A percentile compares a stretch with the other conserved stretches of the same genome.
Conservation (phyloP, 495 filamentous ascomycete genomes). For the Penicillium taxi region DNA sequence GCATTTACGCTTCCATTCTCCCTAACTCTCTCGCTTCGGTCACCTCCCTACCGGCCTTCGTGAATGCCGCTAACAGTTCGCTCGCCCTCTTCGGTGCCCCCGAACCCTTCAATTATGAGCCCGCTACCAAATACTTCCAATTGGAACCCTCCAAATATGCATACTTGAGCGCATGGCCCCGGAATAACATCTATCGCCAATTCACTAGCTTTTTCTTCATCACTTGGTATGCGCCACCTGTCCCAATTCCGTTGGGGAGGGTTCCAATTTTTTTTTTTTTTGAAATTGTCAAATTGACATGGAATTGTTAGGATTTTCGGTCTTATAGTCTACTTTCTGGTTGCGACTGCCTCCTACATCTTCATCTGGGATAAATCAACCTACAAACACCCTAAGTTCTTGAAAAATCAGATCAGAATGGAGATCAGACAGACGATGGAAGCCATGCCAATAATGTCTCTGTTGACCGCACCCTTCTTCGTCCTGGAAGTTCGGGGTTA, state of each 20-base stretch:
- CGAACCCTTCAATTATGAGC: slow-evolving; percentile 54
- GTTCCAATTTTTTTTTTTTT: slow-evolving; percentile 4
- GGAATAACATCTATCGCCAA: slow-evolving; percentile 79
- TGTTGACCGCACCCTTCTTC: slow-evolving; percentile 78
- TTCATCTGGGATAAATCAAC: slow-evolving; percentile 93
- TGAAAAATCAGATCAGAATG: slow-evolving; percentile 83
- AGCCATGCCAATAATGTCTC: slow-evolving; percentile 74
- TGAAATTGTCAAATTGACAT: slow-evolving; percentile 10
- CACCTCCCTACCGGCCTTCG: slow-evolving; percentile 34
- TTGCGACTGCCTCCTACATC: slow-evolving; percentile 73
- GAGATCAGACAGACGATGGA: slow-evolving; percentile 74
- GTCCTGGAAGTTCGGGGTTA: slow-evolving; percentile 76
- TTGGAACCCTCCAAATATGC: slow-evolving; percentile 69
- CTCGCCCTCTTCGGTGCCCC: slow-evolving; percentile 36
- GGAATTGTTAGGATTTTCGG: slow-evolving; percentile 63
- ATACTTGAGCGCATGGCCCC: slow-evolving; percentile 69
- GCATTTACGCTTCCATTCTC: slow-evolving; percentile 62
- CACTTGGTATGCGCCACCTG: slow-evolving; percentile 59
- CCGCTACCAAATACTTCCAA: slow-evolving; percentile 63
- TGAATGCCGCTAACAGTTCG: slow-evolving; percentile 33
- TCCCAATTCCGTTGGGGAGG: not conserved
- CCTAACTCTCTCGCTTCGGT: slow-evolving; percentile 51
- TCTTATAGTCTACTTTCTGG: slow-evolving; percentile 73
- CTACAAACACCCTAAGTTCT: slow-evolving; percentile 86
- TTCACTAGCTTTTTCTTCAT: slow-evolving; percentile 68